Evolutionary conservation across 306 rosid species (phyloP).

Genomic region (Begonia fuchsioides): DNA sequence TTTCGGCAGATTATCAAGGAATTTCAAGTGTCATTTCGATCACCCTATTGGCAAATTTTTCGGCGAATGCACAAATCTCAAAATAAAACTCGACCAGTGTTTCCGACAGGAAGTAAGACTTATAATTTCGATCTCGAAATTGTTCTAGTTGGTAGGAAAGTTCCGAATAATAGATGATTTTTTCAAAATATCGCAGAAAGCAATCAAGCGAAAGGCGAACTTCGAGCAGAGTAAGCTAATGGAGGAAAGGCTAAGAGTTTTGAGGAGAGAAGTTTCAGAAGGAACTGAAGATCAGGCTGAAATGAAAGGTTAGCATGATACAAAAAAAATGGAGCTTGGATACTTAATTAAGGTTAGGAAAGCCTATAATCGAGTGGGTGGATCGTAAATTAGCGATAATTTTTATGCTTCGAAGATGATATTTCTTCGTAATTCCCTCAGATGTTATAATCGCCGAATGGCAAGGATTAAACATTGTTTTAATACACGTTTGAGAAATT

Average conservation of each 20-base stretch:
- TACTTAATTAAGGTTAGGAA: too few species aligned
- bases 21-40: conserved; percentile 78
- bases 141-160: background rate
- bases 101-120: conserved; percentile 72
- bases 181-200: conserved; percentile 43
- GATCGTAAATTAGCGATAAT: too few species aligned
- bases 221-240: conserved; percentile 77
- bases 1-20: conserved; percentile 43
- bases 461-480: too few species aligned
- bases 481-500: too few species aligned
- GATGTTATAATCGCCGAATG: too few species aligned
- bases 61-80: conserved; percentile 83
- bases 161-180: background rate
- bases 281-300: conserved; percentile 9
- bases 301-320: background rate
- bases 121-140: conserved; percentile 1
- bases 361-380: too few species aligned
- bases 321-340: too few species aligned
- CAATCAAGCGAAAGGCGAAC: conserved; percentile 85
- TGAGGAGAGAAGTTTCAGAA: conserved; percentile 54
- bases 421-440: too few species aligned
- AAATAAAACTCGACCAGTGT: conserved; percentile 82
- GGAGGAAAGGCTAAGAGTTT: conserved; percentile 50
- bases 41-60: conserved; percentile 68
- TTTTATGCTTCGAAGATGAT: too few species aligned